Conservation (phyloP, 768 basidiomycete genomes). For the Termitomyces sp. region DNA sequence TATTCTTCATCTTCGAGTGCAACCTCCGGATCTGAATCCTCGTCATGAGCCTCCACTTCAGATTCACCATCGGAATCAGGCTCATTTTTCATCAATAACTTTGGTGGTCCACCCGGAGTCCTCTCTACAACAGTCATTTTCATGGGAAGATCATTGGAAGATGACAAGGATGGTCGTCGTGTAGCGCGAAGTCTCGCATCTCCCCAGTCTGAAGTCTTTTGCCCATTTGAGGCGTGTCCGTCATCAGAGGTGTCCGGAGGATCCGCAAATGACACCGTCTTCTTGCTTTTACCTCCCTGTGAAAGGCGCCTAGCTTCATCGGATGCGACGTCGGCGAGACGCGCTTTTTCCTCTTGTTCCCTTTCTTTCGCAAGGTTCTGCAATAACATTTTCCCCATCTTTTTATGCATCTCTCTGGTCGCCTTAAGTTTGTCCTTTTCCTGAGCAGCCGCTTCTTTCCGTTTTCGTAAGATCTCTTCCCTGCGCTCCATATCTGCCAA, state of each 20-base stretch:
- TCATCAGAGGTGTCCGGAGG: constrained; percentile 24
- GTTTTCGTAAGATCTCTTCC: constrained; percentile 43
- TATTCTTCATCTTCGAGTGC: constrained; percentile 40
- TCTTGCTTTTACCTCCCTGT: constrained; percentile 36
- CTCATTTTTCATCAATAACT: constrained; percentile 14
- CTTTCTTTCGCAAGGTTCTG: constrained; percentile 35
- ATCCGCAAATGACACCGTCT: constrained; percentile 63
- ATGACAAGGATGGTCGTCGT: constrained; percentile 29
- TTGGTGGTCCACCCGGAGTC: constrained; percentile 26
- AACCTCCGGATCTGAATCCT: constrained; percentile 25
- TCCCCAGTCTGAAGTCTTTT: constrained; percentile 37
- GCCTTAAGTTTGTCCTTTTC: constrained; percentile 34
- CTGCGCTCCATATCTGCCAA: constrained; percentile 32
- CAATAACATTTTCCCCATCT: constrained; percentile 70
- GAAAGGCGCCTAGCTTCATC: constrained; percentile 19
- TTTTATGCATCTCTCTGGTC: constrained; percentile 59
- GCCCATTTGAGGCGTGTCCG: constrained; percentile 8
- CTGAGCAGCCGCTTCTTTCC: constrained; percentile 38
- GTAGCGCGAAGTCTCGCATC: constrained; percentile 44
- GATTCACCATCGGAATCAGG: constrained; percentile 73
- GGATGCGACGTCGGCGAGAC: constrained; percentile 24
- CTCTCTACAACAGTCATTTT: constrained; percentile 69
- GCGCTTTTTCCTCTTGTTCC: constrained; percentile 30
- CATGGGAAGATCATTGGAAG: constrained; percentile 45
- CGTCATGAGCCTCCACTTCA: constrained; percentile 25